Percentiles rank a stretch among this genome's conserved stretches.
Conservation (phyloP, 768 basidiomycete species). For the Pleurotus giganteus region DNA sequence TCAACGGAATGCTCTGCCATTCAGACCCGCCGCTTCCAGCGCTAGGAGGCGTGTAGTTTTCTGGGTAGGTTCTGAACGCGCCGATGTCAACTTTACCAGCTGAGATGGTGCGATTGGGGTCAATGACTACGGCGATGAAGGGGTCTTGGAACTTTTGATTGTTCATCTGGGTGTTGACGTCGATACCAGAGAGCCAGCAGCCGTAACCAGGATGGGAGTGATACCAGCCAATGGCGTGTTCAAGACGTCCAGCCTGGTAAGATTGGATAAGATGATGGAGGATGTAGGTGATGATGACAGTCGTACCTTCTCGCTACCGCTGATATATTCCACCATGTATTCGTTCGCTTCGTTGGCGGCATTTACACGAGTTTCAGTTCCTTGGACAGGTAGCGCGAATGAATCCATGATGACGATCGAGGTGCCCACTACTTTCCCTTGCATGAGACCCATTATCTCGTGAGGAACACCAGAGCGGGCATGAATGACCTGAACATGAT, state of each 20-base stretch:
- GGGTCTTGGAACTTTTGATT: conserved; percentile 96
- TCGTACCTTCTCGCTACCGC: conserved; percentile 74
- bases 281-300: not conserved
- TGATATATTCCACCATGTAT: conserved; percentile 95
- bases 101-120: conserved; percentile 97
- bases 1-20: conserved; percentile 94
- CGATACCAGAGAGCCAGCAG: conserved; percentile 98
- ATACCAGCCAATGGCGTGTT: conserved; percentile 96
- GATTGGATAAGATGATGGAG: conserved; percentile 1
- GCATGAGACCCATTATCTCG: conserved; percentile 99
- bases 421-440: conserved; percentile 86
- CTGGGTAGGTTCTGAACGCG: conserved; percentile 96
- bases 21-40: conserved; percentile 56
- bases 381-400: conserved; percentile 95
- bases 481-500: conserved; percentile 78
- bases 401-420: conserved; percentile 90
- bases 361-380: conserved; percentile 97
- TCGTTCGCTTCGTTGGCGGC: conserved; percentile 95
- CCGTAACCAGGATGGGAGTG: conserved; percentile 99
- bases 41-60: conserved; percentile 85
- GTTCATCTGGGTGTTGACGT: conserved; percentile 94
- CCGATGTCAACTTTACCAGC: conserved; percentile 99
- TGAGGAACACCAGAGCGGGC: conserved; percentile 96
- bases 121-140: conserved; percentile 96
- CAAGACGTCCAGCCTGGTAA: conserved; percentile 72